Percentiles rank a stretch among this genome's conserved stretches.
Evolutionary conservation across 345 rosid genomes (phyloP).

Genomic region (Psidium guajava): DNA sequence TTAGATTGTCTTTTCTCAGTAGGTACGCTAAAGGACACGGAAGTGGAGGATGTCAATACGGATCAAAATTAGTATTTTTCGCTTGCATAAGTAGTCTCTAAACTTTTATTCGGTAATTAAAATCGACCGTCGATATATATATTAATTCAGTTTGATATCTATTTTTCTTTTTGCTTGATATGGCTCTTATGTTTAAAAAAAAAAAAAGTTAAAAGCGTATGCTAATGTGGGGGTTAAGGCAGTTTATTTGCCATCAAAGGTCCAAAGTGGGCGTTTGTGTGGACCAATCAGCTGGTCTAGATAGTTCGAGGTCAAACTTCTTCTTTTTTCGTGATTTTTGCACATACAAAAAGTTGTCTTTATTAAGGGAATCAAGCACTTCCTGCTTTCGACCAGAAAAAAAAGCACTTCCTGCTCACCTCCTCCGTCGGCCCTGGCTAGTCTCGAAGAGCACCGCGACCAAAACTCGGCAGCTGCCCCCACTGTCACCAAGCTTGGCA

Average conservation of each 20-base stretch:
- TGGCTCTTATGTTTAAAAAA: neutral
- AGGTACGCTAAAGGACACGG: neutral
- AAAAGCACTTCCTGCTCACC: neutral
- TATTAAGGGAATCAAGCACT: neutral
- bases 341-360: neutral
- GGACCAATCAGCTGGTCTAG: neutral
- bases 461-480: fast-evolving
- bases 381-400: neutral
- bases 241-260: neutral
- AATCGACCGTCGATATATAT: neutral
- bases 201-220: neutral
- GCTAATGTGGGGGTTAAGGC: neutral
- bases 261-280: neutral
- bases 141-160: neutral
- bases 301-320: neutral
- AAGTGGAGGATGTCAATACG: neutral
- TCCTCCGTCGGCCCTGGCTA: neutral
- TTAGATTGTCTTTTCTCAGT: neutral
- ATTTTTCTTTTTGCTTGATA: neutral
- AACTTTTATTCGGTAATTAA: neutral
- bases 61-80: neutral
- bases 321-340: neutral
- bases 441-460: neutral
- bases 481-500: neutral
- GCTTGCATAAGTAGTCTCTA: neutral